phyloP scores from a whole-genome alignment of 2,329 filamentous ascomycete species.

The Alternaria atra region DNA sequence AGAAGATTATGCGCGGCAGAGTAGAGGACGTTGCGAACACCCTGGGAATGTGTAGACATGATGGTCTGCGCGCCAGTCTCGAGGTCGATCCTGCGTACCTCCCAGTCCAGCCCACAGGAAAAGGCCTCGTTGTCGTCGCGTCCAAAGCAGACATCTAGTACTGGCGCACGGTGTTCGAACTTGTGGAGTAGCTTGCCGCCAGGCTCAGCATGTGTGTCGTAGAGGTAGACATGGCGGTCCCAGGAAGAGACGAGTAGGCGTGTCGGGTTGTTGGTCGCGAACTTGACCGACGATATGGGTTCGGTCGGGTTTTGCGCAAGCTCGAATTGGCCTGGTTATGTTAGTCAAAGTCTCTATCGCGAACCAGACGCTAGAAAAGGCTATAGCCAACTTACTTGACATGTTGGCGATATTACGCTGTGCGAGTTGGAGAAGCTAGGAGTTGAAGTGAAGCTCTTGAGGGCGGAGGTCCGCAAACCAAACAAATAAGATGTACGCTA shows the following conservation, averaged over 20 bases:
- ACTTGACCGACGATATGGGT: slow-evolving; percentile 85
- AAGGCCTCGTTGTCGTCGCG: slow-evolving; percentile 83
- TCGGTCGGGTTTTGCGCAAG: slow-evolving; percentile 84
- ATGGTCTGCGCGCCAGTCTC: slow-evolving; percentile 75
- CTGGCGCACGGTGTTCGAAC: slow-evolving; percentile 82
- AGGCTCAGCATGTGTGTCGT: slow-evolving; percentile 72
- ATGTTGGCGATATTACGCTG: slow-evolving; percentile 30
- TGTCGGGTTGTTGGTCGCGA: slow-evolving; percentile 77
- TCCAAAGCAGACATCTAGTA: slow-evolving; percentile 92
- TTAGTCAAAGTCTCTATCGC: not conserved
- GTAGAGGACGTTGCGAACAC: slow-evolving; percentile 86
- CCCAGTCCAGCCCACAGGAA: slow-evolving; percentile 85
- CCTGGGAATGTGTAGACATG: slow-evolving; percentile 79
- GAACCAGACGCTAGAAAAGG: accelerated
- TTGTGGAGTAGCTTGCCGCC: slow-evolving; percentile 73
- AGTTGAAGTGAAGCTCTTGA: slow-evolving; percentile 28
- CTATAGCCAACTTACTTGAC: slow-evolving; percentile 33
- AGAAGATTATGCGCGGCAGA: slow-evolving; percentile 78
- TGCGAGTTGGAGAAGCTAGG: slow-evolving; percentile 10
- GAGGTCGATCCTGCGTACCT: slow-evolving; percentile 83
- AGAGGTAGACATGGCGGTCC: slow-evolving; percentile 91
- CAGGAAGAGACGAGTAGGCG: slow-evolving; percentile 91
- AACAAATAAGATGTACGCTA: slow-evolving; percentile 18
- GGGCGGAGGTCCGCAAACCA: slow-evolving; percentile 25
- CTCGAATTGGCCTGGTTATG: slow-evolving; percentile 72